Percentiles rank a stretch among this genome's conserved stretches.
These are phyloP conservation scores for Rhododendron griersonianum DNA, from an alignment of 148 eudicot genomes.

Conservation along the genomic window DNA sequence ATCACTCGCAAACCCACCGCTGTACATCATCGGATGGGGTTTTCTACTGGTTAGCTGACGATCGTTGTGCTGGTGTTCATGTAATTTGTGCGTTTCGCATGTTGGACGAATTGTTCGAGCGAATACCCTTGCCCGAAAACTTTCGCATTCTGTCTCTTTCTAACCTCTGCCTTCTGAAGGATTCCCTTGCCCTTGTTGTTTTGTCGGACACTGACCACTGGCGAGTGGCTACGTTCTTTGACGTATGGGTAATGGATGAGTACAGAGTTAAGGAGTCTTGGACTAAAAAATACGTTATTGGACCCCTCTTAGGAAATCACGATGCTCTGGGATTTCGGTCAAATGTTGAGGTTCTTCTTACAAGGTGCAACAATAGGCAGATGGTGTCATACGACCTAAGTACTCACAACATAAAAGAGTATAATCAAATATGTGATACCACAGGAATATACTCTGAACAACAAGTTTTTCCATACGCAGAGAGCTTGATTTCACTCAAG, in stretches of 20 bases:
- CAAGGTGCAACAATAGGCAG: neutral
- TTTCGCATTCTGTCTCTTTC: too few relatives aligned
- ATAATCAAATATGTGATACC: neutral
- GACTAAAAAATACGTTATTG: neutral
- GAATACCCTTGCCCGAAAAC: too few relatives aligned
- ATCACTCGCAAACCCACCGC: too few relatives aligned
- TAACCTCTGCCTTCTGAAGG: neutral
- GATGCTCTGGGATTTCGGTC: neutral
- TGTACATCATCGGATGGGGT: too few relatives aligned
- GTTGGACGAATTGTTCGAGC: too few relatives aligned
- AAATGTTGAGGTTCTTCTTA: neutral
- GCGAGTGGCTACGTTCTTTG: neutral
- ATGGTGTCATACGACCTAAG: neutral
- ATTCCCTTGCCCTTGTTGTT: neutral
- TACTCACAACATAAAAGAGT: neutral
- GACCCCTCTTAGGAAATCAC: neutral
- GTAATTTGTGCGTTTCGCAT: too few relatives aligned
- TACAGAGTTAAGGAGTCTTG: neutral
- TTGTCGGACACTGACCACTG: neutral
- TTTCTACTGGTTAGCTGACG: too few relatives aligned
- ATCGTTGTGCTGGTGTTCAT: too few relatives aligned
- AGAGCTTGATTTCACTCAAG: neutral
- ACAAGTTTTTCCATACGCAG: neutral
- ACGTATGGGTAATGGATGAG: neutral
- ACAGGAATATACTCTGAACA: too few relatives aligned